Evolutionary conservation across 2,329 filamentous ascomycete species (phyloP), one percentile per base, ranked within the genome.

Genomic region (Trichoderma sp.): DNA sequence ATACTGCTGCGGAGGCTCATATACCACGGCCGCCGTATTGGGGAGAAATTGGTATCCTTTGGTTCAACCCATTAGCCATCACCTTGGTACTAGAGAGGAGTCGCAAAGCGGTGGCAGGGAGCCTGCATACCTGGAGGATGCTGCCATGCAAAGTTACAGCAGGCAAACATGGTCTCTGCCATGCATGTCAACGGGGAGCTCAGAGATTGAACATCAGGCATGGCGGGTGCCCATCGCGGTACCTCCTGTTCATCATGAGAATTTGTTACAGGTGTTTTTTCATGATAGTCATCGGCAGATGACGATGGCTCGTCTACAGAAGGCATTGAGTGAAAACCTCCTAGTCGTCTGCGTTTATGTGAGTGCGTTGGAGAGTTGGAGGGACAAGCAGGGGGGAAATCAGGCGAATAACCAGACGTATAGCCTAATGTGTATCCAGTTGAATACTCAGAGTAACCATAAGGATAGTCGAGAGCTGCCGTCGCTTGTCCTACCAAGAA

Each of bases 31-130:
- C 14, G 75, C 74, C 30, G 77, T 70, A 47, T 74, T 74, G 6
- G 77, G 75, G 28, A 83, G 72, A 26, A 78, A 74, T 70, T 81
- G 78, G 70, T 83, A 83, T 18, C 78, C 82, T 83, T 77, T 43
- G 24, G 14, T 12, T 72, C 26, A 24, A 71, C n/a, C n/a, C 64
- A 30, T 70, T 43, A 70, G 60, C 24, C 43, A 24, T 64, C 21
- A 6, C 6, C 6, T 36, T 43, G n/a, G 51, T n/a, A 21, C 26
- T 15, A 28, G 9, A 58, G 34, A 30, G 12, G 18, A 36, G 24
- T 26, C 36, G 43, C 4, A 32, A 26, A 34, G 28, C 21, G 6
- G 30, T 32, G 62, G 21, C 57, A 15, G 39, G 39, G n/a, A 34
- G 51, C 57, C n/a, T 43, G 65, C 80, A 65, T 77, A 83, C 82